phyloP scores from a whole-genome alignment of 2,329 filamentous ascomycete genomes.

The Xylaria sp. region DNA sequence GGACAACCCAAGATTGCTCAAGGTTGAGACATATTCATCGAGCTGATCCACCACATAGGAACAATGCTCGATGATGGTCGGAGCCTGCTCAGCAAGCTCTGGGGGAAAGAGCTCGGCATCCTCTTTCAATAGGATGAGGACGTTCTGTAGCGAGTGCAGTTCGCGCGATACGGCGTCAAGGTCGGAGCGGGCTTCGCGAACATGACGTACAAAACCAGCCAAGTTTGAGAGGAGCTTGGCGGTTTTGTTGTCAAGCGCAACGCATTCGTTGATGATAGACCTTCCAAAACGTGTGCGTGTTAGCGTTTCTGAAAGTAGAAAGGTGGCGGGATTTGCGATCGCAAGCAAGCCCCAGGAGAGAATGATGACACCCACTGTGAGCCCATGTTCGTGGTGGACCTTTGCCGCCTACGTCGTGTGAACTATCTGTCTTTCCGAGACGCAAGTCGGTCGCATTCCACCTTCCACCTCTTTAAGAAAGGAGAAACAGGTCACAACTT shows the following conservation, averaged over 20 bases:
- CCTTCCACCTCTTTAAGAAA: not conserved
- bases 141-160: conserved; percentile 37
- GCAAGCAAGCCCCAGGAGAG: conserved; percentile 11
- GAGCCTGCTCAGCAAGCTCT: conserved; percentile 34
- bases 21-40: conserved; percentile 31
- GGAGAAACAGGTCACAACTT: conserved; percentile 1
- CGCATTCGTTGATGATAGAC: conserved; percentile 37
- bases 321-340: conserved; percentile 11
- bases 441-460: not conserved
- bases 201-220: conserved; percentile 36
- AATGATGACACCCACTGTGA: conserved; percentile 23
- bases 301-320: conserved; percentile 24
- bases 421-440: not conserved
- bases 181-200: conserved; percentile 38
- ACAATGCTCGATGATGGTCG: conserved; percentile 34
- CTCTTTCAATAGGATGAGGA: conserved; percentile 37
- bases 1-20: conserved; percentile 31
- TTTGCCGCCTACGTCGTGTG: conserved; percentile 15
- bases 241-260: conserved; percentile 34
- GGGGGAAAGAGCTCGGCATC: conserved; percentile 36
- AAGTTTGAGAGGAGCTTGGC: conserved; percentile 32
- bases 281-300: conserved; percentile 28
- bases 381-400: conserved; percentile 23
- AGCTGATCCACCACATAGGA: conserved; percentile 35
- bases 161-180: conserved; percentile 38